Percentiles rank a stretch among this genome's conserved stretches.
Evolutionary conservation across 495 filamentous ascomycete genomes (phyloP).

Genomic region (Penicillium flavigenum): DNA sequence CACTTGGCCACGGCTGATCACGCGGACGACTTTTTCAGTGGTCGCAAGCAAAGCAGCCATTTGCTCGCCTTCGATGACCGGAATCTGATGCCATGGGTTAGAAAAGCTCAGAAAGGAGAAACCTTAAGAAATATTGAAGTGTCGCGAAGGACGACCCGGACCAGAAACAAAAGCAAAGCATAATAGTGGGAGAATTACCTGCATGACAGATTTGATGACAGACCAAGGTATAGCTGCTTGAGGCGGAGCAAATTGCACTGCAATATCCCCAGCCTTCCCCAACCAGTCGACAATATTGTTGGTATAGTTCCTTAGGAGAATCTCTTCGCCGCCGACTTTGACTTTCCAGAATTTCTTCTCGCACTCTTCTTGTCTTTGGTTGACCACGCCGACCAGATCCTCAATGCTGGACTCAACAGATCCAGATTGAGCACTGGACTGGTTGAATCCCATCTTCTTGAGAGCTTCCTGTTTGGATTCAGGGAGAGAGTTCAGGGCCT

Average conservation of each 20-base stretch:
- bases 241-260: conserved; percentile 16
- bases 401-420: too few species aligned
- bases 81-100: conserved; percentile 10
- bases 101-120: background rate
- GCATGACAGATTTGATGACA: conserved; percentile 12
- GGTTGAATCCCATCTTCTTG: too few species aligned
- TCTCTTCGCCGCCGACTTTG: too few species aligned
- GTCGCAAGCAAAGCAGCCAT: conserved; percentile 22
- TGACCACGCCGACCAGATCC: too few species aligned
- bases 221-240: conserved; percentile 20
- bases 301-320: too few species aligned
- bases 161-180: background rate
- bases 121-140: background rate
- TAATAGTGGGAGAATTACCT: conserved; percentile 9
- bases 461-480: too few species aligned
- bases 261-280: conserved; percentile 14
- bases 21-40: conserved; percentile 19
- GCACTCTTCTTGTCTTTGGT: too few species aligned
- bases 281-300: too few species aligned
- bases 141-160: background rate
- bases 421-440: too few species aligned
- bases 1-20: conserved; percentile 20
- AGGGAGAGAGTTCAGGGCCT: too few species aligned
- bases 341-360: too few species aligned
- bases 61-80: conserved; percentile 20